A percentile compares a stretch with the other conserved stretches of the same genome.
Evolutionary conservation across 1,284 basidiomycete species (phyloP).

Genomic region (Volvariella surrecta): DNA sequence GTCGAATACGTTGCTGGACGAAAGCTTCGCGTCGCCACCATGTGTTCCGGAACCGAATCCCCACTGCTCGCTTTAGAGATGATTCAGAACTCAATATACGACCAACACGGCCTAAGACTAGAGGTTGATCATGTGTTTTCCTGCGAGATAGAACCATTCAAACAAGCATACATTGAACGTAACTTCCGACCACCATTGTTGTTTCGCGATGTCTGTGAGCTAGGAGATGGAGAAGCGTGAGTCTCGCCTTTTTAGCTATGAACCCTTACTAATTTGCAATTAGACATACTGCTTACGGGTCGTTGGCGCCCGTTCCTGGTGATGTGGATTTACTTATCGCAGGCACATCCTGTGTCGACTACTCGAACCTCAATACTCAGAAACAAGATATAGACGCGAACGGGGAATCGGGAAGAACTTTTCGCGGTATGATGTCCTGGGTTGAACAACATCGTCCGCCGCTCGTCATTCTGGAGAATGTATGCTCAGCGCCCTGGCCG

Average conservation of each 20-base stretch:
- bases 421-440: constrained; percentile 91
- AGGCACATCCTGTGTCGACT: constrained; percentile 95
- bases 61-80: constrained; percentile 86
- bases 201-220: constrained; percentile 91
- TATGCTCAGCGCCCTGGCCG: constrained; percentile 86
- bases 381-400: constrained; percentile 85
- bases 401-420: constrained; percentile 87
- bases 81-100: constrained; percentile 67
- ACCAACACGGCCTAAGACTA: constrained; percentile 60
- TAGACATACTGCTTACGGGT: constrained; percentile 88
- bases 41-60: constrained; percentile 97
- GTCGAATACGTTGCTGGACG: constrained; percentile 70
- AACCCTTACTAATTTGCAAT: constrained; percentile 6
- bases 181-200: constrained; percentile 89
- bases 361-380: constrained; percentile 90
- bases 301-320: constrained; percentile 79
- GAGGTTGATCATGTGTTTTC: constrained; percentile 92
- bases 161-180: constrained; percentile 95
- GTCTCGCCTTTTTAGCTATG: constrained; percentile 17
- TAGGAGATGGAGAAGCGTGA: constrained; percentile 72
- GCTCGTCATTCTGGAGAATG: constrained; percentile 90
- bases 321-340: constrained; percentile 88
- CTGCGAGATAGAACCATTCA: constrained; percentile 97
- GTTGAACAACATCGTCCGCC: constrained; percentile 83
- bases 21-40: constrained; percentile 88